Evolutionary conservation across 345 rosid genomes (phyloP).

Genomic region (Lepidium aucheri): DNA sequence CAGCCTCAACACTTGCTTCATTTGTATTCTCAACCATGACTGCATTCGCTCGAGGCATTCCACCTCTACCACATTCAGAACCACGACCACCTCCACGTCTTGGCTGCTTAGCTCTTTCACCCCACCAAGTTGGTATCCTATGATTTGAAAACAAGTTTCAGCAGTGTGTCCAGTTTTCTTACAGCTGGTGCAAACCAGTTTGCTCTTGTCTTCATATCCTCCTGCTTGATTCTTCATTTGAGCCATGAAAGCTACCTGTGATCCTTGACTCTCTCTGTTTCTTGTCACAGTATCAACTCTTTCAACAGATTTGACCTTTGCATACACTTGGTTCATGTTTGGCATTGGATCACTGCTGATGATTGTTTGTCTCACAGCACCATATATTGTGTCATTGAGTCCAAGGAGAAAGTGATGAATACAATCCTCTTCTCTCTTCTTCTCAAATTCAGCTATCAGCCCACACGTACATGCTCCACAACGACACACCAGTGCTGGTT

Average conservation of each 20-base stretch:
- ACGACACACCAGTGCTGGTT: neutral
- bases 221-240: no score
- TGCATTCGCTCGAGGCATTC: neutral
- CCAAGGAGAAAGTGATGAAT: neutral
- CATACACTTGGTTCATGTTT: neutral
- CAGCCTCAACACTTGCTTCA: neutral
- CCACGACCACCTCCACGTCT: neutral
- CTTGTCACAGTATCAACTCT: neutral
- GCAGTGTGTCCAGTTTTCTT: neutral
- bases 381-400: neutral
- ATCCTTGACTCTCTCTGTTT: neutral
- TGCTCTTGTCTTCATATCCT: no score
- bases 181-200: neutral
- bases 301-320: neutral
- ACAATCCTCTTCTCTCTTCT: neutral
- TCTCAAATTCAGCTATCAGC: neutral
- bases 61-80: neutral
- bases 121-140: neutral
- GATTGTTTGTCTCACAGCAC: neutral
- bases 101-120: rapidly evolving
- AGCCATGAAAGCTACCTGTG: neutral
- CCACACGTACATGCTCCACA: neutral
- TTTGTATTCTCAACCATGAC: neutral
- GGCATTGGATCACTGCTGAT: neutral
- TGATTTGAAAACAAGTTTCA: neutral